Evolutionary conservation across 768 basidiomycete species (phyloP), one percentile per base, ranked within the genome.

Genomic region (Phaeotremella fagi): DNA sequence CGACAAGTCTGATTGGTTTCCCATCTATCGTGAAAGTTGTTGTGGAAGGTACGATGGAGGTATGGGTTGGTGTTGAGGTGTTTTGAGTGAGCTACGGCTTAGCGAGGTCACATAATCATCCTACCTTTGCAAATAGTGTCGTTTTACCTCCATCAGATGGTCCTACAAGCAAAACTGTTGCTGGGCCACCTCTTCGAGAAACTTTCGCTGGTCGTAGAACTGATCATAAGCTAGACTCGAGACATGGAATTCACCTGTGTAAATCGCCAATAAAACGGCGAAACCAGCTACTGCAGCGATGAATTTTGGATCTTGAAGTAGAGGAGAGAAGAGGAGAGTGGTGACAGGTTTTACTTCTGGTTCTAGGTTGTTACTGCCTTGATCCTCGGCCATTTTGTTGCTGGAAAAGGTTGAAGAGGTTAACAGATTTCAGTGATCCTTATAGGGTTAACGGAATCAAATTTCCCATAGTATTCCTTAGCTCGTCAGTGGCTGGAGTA

Each of bases 101-200:
- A 28, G 15, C 36, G 14, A 11, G 6, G 35, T 57, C 35, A 47
- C 45, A 25, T 20, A 1, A 22, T 27, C 41, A 37, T 45, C 59
- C 44, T 29, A 67, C 71, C 42, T 69, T 69, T 9, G 69, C 57
- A 43, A 73, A 73, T 12, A 73, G 49, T 28, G 69, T 46, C 0
- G 71, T 73, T 51, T 73, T 73, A n/a, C 71, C 71, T 6, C 54
- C 52, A 47, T 68, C 68, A 15, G 60, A 55, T 3, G 69, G 67
- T 20, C 71, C 71, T 7, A 69, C 57, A 4, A 73, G 63, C 3
- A 71, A 47, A 0, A 67, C 62, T 1, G 53, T 65, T 0, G 68
- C 52, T 2, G 61, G 54, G 4, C 63, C 66, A 16, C 31, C 52
- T 26, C 64, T 7, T 20, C 62, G 36, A 23, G 52, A 25, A 23